Evolutionary conservation across 208 protist genomes (phyloP).

Genomic region (Wallacemonas collosoma): DNA sequence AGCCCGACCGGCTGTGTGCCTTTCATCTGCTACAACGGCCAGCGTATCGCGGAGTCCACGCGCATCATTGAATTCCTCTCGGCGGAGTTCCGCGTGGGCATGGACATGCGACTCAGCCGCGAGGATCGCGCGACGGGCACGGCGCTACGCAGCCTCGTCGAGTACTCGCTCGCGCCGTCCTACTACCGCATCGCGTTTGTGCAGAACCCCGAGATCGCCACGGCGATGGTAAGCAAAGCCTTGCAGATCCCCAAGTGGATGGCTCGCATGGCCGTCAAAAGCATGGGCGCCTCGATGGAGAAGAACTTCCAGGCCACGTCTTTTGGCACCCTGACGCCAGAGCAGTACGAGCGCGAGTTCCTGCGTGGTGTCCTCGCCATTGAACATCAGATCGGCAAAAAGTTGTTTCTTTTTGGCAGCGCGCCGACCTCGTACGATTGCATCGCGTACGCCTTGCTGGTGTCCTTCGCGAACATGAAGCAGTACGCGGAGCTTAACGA

Average conservation of each 20-base stretch:
- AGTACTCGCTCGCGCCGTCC: constrained; percentile 20
- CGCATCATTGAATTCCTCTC: constrained; percentile 25
- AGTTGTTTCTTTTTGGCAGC: constrained; percentile 27
- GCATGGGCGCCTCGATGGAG: constrained; percentile 9
- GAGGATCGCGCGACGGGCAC: constrained; percentile 18
- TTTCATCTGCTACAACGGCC: constrained; percentile 25
- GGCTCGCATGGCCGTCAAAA: constrained; percentile 11
- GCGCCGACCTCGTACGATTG: constrained; percentile 23
- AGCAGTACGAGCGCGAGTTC: constrained; percentile 34
- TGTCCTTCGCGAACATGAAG: constrained; percentile 28
- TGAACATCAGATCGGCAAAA: constrained; percentile 26
- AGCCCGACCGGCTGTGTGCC: constrained; percentile 31
- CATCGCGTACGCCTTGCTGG: constrained; percentile 25
- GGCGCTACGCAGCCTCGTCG: constrained; percentile 16
- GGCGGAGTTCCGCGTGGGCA: constrained; percentile 17
- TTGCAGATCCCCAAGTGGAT: constrained; percentile 12
- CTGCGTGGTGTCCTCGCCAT: constrained; percentile 27
- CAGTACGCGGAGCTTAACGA: constrained; percentile 25
- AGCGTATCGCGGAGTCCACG: constrained; percentile 21
- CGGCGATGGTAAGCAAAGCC: constrained; percentile 1
- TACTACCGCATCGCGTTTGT: constrained; percentile 29
- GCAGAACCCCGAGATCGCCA: constrained; percentile 12
- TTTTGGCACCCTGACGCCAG: constrained; percentile 17
- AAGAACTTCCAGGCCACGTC: constrained; percentile 7
- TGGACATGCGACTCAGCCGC: constrained; percentile 16